Base-by-base conservation (phyloP, 2,329 filamentous ascomycete genomes). In the Metarhizium humberi region DNA sequence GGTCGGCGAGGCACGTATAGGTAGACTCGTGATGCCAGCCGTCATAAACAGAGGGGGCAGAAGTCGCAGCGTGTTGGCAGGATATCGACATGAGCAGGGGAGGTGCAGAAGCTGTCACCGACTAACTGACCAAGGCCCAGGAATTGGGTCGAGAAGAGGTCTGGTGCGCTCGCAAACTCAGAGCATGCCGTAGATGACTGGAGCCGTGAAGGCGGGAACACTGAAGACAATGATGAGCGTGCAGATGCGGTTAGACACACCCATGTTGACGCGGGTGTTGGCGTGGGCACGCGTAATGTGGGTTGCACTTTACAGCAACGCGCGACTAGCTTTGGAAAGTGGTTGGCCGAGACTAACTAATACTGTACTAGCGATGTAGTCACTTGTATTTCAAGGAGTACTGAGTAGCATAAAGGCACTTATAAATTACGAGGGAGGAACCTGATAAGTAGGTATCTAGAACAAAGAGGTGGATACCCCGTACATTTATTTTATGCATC, bases 1-100 rank as follows among this genome's bases (percentile, higher is more conserved):
- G 60, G 67, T 63, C 65, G 69, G 67, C 66, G 71, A 72, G 69
- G 69, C 68, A 67, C 70, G 64, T 54, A 66, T 52, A 42, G 62
- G 56, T 34, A 71, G 64, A 57, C 61, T 60, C 55, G 59, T 52
- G 53, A 67, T 64, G 59, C 65, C 67, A 62, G 62, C 59, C 64
- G 58, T 68, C 71, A 73, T 73, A 67, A 66, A 73, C 64, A 54
- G 54, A 57, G 52, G 50, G 42, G 30, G 38, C 25, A n/a, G 30
- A 49, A 32, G 18, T 49, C 45, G 54, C 5, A 11, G 46, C 32
- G 25, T 29, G 25, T 40, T 25, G 14, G 50, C 20, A 13, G 34
- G 5, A 16, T 32, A 38, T 18, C 16, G 42, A 45, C 42, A 6
- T 20, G 3, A 16, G 6, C n/a, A 2, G 42, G 42, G 14, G 38